Base-by-base conservation (phyloP, 208 protist species). In the Herpetomonas tarakana region DNA sequence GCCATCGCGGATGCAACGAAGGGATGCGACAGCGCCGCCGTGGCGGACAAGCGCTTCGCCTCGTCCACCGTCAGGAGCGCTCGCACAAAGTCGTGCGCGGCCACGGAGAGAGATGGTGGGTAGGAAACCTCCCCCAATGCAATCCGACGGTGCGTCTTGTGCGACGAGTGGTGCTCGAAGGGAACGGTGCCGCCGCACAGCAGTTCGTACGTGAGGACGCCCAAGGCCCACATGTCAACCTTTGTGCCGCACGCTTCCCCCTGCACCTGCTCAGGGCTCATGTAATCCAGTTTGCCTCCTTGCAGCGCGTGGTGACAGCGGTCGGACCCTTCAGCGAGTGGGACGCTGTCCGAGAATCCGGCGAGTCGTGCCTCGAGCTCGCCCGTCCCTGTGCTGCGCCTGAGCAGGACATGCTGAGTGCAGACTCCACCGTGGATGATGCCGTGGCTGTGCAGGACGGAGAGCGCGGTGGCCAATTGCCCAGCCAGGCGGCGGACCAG, bases 281-380 rank as follows among this genome's bases (percentile, higher is more conserved):
- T n/a, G n/a, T n/a, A n/a, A n/a, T n/a, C n/a, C n/a, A n/a, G n/a
- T n/a, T n/a, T n/a, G n/a, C n/a, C n/a, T n/a, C n/a, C n/a, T n/a
- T n/a, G n/a, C n/a, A n/a, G n/a, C n/a, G n/a, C n/a, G n/a, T n/a
- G n/a, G n/a, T n/a, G n/a, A n/a, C n/a, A n/a, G n/a, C n/a, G n/a
- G n/a, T n/a, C n/a, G n/a, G n/a, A n/a, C n/a, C n/a, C n/a, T n/a
- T n/a, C n/a, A n/a, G n/a, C n/a, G n/a, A n/a, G n/a, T n/a, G n/a
- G 65, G 16, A 84, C 76, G 2, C 77, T 68, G 90, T 91, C 97
- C 11, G 96, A 96, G 81, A 99, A 99, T 80, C 99, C 97, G 3
- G 94, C 91, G 12, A 99, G 92, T 67, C 98, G 98, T n/a, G 97
- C 54, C 31, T 39, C 29, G n/a, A 63, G 26, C 7, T 25, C 35